A percentile compares a stretch with the other conserved stretches of the same genome.
phyloP scores from a whole-genome alignment of 306 rosid species.

The Medicago truncatula region DNA sequence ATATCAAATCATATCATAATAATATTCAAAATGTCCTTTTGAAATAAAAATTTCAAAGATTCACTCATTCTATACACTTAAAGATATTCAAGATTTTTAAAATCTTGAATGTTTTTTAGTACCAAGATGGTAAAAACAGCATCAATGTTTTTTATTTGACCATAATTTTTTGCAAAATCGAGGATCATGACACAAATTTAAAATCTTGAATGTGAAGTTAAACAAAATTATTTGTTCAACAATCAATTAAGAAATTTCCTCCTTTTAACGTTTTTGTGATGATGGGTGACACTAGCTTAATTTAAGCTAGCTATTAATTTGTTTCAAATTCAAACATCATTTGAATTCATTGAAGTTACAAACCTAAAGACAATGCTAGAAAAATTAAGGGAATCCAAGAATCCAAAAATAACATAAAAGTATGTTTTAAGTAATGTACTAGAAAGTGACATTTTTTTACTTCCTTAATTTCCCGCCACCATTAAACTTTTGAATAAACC shows the following conservation, averaged over 20 bases:
- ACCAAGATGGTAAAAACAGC: no score
- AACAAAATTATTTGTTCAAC: slow-evolving; percentile 40
- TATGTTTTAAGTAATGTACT: slow-evolving; percentile 25
- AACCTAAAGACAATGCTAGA: slow-evolving; percentile 38
- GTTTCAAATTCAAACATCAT: slow-evolving; percentile 50
- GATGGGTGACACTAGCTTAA: slow-evolving; percentile 48
- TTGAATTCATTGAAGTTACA: slow-evolving; percentile 43
- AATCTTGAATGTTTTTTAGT: no score
- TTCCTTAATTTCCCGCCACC: slow-evolving; percentile 40
- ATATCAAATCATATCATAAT: no score
- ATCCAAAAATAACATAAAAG: slow-evolving; percentile 40
- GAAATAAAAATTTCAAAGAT: slow-evolving; percentile 17
- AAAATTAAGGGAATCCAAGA: slow-evolving; percentile 51
- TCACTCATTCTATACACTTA: slow-evolving; percentile 40
- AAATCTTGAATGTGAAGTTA: slow-evolving; percentile 11
- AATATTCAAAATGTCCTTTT: not conserved
- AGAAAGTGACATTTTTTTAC: slow-evolving; percentile 45
- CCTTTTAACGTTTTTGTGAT: slow-evolving; percentile 34
- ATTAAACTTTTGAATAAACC: slow-evolving; percentile 26
- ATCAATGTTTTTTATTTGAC: not conserved
- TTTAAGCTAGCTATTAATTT: slow-evolving; percentile 41
- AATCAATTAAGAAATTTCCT: slow-evolving; percentile 36
- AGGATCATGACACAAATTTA: not conserved
- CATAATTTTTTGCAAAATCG: not conserved
- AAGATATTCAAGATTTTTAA: slow-evolving; percentile 23